Evolutionary conservation across 108 stramenopile species (phyloP).

Genomic region (Aurantiochytrium sp.): DNA sequence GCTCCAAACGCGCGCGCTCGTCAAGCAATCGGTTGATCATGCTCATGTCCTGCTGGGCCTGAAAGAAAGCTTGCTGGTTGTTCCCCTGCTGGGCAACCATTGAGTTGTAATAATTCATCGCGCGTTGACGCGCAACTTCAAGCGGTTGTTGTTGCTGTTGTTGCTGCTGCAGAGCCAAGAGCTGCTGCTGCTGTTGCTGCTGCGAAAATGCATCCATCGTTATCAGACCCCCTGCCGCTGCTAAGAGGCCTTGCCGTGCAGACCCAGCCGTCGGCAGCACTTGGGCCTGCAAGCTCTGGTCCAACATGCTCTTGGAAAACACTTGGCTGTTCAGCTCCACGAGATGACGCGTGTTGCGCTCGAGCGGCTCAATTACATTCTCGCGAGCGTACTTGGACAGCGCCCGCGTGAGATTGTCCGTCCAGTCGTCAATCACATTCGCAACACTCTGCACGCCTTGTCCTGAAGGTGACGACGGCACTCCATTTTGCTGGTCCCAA

Average conservation of each 20-base stretch:
- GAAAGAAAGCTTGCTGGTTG: neutral
- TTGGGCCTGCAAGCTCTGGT: neutral
- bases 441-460: neutral
- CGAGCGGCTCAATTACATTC: neutral
- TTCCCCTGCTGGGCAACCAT: neutral
- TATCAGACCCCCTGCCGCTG: neutral
- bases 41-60: neutral
- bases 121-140: neutral
- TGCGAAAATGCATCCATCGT: neutral
- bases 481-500: neutral
- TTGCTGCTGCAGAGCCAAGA: neutral
- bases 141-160: neutral
- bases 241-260: neutral
- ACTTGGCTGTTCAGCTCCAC: neutral
- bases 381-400: neutral
- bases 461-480: neutral
- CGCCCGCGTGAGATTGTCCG: neutral
- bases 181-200: too few species aligned
- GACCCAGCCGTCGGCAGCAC: neutral
- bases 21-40: neutral
- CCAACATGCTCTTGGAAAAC: neutral
- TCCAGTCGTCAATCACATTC: constrained; percentile 6
- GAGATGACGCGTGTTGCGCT: neutral
- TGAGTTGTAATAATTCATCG: neutral
- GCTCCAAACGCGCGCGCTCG: neutral